These are phyloP conservation scores for Ambrosia trifida DNA, from an alignment of 129 eudicot genomes.

Conservation along the genomic window DNA sequence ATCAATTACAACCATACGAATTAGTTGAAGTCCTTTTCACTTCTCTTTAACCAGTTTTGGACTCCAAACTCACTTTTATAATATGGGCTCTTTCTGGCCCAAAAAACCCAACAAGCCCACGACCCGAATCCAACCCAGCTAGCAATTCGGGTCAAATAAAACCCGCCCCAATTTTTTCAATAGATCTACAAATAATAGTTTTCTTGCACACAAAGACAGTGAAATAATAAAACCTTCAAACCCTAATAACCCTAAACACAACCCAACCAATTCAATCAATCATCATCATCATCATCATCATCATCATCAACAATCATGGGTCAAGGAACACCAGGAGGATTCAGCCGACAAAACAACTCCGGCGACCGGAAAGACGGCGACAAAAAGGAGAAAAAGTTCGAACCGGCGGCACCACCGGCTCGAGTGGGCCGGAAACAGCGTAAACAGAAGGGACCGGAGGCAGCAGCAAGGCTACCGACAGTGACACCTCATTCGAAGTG, in stretches of 20 bases:
- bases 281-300: neutral
- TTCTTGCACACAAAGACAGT: slow-evolving; percentile 43
- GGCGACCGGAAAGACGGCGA: slow-evolving; percentile 81
- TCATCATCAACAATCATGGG: slow-evolving; percentile 52
- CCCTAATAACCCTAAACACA: neutral
- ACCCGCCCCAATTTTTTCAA: neutral
- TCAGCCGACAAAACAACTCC: slow-evolving; percentile 57
- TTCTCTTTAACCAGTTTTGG: no score
- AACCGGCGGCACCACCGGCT: slow-evolving; percentile 88
- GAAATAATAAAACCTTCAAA: neutral
- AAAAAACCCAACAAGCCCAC: neutral
- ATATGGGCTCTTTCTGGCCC: no score
- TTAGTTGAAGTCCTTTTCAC: no score
- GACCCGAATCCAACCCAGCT: neutral
- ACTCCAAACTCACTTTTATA: no score
- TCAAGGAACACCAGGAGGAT: slow-evolving; percentile 86
- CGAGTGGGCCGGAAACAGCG: slow-evolving; percentile 95
- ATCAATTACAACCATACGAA: no score
- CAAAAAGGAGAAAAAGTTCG: slow-evolving; percentile 91
- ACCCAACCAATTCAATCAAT: neutral
- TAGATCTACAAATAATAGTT: neutral
- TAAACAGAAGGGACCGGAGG: slow-evolving; percentile 84
- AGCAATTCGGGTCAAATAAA: neutral
- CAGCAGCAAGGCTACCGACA: slow-evolving; percentile 82
- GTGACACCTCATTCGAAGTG: slow-evolving; percentile 86